Percentiles rank a stretch among this genome's conserved stretches.
phyloP scores from a whole-genome alignment of 2,329 filamentous ascomycete species.

The Diaporthe sp. region DNA sequence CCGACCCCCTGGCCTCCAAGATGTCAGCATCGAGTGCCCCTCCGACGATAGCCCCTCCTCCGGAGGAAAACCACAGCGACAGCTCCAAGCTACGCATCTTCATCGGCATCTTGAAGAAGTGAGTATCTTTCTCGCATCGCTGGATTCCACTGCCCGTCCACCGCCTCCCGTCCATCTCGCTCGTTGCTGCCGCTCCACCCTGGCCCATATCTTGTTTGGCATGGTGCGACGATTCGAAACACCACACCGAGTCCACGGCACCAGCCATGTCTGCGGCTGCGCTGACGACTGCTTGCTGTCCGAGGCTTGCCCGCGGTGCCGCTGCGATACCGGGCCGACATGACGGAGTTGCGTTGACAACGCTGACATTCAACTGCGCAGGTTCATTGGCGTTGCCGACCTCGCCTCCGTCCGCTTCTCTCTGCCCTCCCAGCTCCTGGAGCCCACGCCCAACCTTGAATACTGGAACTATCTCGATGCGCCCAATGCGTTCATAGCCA shows the following conservation, averaged over 20 bases:
- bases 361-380: constrained; percentile 55
- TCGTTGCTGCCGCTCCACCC: neutral
- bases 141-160: neutral
- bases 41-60: constrained; percentile 44
- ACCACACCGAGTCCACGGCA: neutral
- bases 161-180: constrained; percentile 3
- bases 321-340: neutral
- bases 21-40: constrained; percentile 50
- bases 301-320: neutral
- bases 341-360: constrained; percentile 30
- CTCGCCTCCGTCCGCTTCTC: constrained; percentile 97
- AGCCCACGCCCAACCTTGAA: constrained; percentile 96
- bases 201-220: neutral
- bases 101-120: constrained; percentile 89
- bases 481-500: constrained; percentile 86
- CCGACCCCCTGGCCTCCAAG: constrained; percentile 30
- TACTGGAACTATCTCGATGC: constrained; percentile 99
- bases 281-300: neutral
- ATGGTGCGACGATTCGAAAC: constrained; percentile 1
- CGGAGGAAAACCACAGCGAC: constrained; percentile 74
- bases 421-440: constrained; percentile 92
- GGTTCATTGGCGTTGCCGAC: constrained; percentile 96
- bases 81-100: constrained; percentile 92
- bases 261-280: neutral
- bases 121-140: constrained; percentile 50